phyloP scores from a whole-genome alignment of 2,329 filamentous ascomycete genomes.

The Fusarium chuoi region DNA sequence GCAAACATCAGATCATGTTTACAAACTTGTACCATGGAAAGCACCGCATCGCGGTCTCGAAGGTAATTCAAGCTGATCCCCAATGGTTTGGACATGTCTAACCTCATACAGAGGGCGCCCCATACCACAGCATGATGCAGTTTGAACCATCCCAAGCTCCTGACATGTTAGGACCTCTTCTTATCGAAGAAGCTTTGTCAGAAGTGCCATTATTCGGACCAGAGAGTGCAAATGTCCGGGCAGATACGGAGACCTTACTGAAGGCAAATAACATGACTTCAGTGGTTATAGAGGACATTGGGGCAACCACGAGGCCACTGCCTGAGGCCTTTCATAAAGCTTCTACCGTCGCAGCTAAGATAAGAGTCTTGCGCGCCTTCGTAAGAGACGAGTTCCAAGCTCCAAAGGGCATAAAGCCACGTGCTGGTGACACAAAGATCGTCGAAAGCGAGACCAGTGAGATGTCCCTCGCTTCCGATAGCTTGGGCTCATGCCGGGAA shows the following conservation, averaged over 20 bases:
- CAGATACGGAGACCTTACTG: slow-evolving; percentile 56
- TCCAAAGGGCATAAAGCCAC: slow-evolving; percentile 40
- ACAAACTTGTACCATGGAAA: slow-evolving; percentile 70
- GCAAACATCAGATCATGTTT: slow-evolving; percentile 66
- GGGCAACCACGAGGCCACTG: slow-evolving; percentile 49
- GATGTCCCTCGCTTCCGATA: slow-evolving; percentile 52
- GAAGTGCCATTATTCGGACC: slow-evolving; percentile 68
- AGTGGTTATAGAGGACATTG: slow-evolving; percentile 51
- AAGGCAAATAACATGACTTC: slow-evolving; percentile 49
- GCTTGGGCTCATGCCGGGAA: slow-evolving; percentile 62
- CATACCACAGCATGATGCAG: slow-evolving; percentile 66
- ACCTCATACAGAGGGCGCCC: slow-evolving; percentile 55
- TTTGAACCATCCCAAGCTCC: slow-evolving; percentile 66
- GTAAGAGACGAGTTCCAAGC: slow-evolving; percentile 46
- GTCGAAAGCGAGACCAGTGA: slow-evolving; percentile 50
- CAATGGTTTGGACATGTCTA: slow-evolving; percentile 14
- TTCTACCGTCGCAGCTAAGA: slow-evolving; percentile 59
- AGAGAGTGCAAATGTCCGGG: slow-evolving; percentile 56
- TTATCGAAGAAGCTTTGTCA: slow-evolving; percentile 63
- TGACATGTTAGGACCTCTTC: slow-evolving; percentile 64
- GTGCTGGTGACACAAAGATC: slow-evolving; percentile 40
- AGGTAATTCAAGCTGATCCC: slow-evolving; percentile 50
- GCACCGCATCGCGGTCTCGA: slow-evolving; percentile 66
- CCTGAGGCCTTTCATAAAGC: slow-evolving; percentile 56
- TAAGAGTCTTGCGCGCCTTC: slow-evolving; percentile 58